A percentile compares a stretch with the other conserved stretches of the same genome.
phyloP scores from a whole-genome alignment of 345 rosid genomes.

The Salix exigua region DNA sequence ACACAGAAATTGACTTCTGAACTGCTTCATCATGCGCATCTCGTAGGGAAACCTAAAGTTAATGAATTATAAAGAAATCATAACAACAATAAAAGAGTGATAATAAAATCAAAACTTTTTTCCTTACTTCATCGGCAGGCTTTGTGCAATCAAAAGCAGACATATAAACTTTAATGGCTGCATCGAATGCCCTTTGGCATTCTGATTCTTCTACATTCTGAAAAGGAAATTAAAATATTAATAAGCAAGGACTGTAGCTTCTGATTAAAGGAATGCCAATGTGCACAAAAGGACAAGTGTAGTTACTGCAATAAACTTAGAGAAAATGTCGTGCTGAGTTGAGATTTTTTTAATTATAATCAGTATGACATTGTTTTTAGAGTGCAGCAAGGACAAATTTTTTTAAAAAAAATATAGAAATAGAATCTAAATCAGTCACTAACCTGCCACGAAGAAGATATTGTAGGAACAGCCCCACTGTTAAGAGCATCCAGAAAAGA shows the following conservation, averaged over 20 bases:
- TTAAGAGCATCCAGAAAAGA: constrained; percentile 89
- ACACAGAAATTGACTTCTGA: constrained; percentile 61
- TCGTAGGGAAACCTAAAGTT: constrained; percentile 60
- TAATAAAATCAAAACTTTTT: neutral
- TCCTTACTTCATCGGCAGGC: constrained; percentile 81
- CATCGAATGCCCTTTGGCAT: constrained; percentile 82
- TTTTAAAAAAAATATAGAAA: too few relatives aligned
- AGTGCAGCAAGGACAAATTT: too few relatives aligned
- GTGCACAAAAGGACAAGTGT: too few relatives aligned
- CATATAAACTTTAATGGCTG: constrained; percentile 64
- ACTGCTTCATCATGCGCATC: constrained; percentile 90
- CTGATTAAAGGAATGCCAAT: too few relatives aligned
- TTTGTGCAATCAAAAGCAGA: constrained; percentile 62
- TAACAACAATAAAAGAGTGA: constrained; percentile 2
- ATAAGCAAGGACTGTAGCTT: neutral
- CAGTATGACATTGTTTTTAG: too few relatives aligned
- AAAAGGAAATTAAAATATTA: neutral
- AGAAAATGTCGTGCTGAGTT: too few relatives aligned
- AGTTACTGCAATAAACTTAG: too few relatives aligned
- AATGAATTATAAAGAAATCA: constrained; percentile 26
- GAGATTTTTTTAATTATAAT: too few relatives aligned
- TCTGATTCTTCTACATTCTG: constrained; percentile 98
- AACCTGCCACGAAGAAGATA: constrained; percentile 99
- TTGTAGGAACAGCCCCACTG: constrained; percentile 96
- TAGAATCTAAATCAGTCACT: constrained; percentile 1